Base-by-base conservation (phyloP, 306 rosid species). In the Cicer judaicum region DNA sequence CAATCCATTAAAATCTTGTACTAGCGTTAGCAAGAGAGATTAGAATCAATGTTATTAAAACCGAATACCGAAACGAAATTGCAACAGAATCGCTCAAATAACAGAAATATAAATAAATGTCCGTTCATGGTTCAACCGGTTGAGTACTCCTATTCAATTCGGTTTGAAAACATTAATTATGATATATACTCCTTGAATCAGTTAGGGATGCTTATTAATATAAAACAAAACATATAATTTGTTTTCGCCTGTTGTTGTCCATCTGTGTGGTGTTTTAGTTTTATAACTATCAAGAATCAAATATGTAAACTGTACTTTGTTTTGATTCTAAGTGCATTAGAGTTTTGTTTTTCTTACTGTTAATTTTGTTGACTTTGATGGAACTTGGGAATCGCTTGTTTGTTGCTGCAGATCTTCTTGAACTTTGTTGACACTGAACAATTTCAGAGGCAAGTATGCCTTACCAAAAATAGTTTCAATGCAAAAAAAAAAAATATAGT, bases 341-440 rank as follows among this genome's bases (percentile, higher is more conserved):
- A 55, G 52, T 39, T 34, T 29, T 41, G 1, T 38, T 70, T 13
- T 34, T 68, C 16, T 43, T 16, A 29, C 12, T 36, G 5, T 52
- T 60, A 2, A 44, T 67, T 54, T 18, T 42, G 41, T 52, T 46
- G 66, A 5, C 29, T 73, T 60, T 75, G 78, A 64, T 41, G 76
- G 38, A 74, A 78, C 65, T 16, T 60, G 64, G 76, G 61, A 64
- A 52, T 40, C 44, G 53, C 19, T 18, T 64, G 74, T 50, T 44
- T 66, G 12, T 49, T 78, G 79, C 89, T 78, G 79, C 89, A 85
- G 89, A 54, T 80, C 40, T 69, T 78, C 62, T 60, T 85, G 68
- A 65, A 83, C 79, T 85, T 85, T 75, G 81, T 85, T 53, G 89
- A 85, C 73, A 80, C 89, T 0, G 81, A 85, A 34, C 85, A 85